A percentile compares a stretch with the other conserved stretches of the same genome.
Conservation (phyloP, 1,139 yeast species). For the Arxiozyma bovina region DNA sequence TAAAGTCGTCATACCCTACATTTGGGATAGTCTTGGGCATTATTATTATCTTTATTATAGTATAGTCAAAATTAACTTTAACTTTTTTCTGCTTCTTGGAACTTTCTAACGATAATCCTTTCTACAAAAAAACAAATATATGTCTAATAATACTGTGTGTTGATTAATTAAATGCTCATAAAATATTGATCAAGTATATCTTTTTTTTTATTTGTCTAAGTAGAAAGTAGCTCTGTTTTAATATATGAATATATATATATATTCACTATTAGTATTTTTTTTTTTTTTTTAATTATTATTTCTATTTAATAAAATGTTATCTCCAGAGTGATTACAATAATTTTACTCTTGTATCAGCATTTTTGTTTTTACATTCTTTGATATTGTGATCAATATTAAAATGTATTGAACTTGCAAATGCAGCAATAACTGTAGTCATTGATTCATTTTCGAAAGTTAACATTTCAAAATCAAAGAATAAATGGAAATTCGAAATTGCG, state of each 20-base stretch:
- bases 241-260: too few relatives aligned
- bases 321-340: neutral
- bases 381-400: neutral
- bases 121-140: neutral
- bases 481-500: neutral
- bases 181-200: too few relatives aligned
- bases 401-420: neutral
- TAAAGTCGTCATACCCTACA: too few relatives aligned
- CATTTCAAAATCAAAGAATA: neutral
- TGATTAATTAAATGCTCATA: neutral
- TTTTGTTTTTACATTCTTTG: neutral
- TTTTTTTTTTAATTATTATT: too few relatives aligned
- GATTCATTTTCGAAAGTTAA: neutral
- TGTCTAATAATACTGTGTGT: neutral
- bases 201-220: neutral
- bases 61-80: too few relatives aligned
- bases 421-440: neutral
- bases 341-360: neutral
- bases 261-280: too few relatives aligned
- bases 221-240: neutral
- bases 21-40: neutral
- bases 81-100: neutral
- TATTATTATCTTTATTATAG: too few relatives aligned
- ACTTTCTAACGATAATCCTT: neutral
- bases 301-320: neutral